Evolutionary conservation across 306 rosid genomes (phyloP).

Genomic region (Sphenostylis stenocarpa): DNA sequence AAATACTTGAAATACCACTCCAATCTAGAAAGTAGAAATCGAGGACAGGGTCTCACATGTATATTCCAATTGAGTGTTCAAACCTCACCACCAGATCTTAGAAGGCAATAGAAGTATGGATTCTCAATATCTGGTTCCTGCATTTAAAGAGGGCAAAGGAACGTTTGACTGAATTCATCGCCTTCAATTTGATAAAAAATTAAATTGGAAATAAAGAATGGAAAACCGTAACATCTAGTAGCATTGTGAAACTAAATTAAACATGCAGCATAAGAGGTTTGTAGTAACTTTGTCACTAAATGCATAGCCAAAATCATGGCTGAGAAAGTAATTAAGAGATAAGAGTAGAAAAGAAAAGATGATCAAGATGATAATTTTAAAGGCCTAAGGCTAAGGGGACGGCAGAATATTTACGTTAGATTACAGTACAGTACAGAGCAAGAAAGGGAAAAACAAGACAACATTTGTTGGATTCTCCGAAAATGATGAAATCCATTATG

Average conservation of each 20-base stretch:
- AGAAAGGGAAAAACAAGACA: slow-evolving; percentile 26
- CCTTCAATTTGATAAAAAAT: neutral
- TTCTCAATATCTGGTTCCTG: slow-evolving; percentile 51
- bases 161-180: neutral
- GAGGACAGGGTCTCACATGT: neutral
- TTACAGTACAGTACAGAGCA: neutral
- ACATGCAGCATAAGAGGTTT: neutral
- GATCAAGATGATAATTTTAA: slow-evolving; percentile 1
- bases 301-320: too few relatives aligned
- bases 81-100: slow-evolving; percentile 28
- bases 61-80: slow-evolving; percentile 10
- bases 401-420: neutral
- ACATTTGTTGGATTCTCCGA: slow-evolving; percentile 47
- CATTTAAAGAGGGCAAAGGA: neutral
- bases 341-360: neutral
- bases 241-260: slow-evolving; percentile 2
- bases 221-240: neutral
- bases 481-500: slow-evolving; percentile 5
- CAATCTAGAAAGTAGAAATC: neutral
- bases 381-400: slow-evolving; percentile 11
- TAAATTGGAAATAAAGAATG: neutral
- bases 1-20: neutral
- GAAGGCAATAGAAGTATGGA: slow-evolving; percentile 49
- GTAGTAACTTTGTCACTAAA: neutral
- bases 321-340: slow-evolving; percentile 11